Conservation (phyloP, 2,329 filamentous ascomycete genomes). For the Cercospora citrullina region DNA sequence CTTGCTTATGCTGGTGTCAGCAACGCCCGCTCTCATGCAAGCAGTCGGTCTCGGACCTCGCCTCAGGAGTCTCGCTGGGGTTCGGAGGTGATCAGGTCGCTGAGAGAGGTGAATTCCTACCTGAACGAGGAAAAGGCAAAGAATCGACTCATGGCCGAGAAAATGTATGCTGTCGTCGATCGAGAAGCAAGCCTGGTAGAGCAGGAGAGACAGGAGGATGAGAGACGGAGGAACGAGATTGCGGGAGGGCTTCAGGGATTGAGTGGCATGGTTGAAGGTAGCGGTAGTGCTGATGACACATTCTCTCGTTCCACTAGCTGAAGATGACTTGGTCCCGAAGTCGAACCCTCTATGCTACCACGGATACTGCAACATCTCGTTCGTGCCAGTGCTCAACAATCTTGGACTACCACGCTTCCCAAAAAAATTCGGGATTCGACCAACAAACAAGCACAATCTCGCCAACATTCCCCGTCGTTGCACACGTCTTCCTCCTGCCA, state of each 20-base stretch:
- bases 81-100: background rate
- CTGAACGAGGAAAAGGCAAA: conserved; percentile 34
- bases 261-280: conserved; percentile 9
- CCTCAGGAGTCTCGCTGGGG: background rate
- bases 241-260: conserved; percentile 2
- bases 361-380: background rate
- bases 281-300: background rate
- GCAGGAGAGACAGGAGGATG: conserved; percentile 37
- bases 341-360: background rate
- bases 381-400: background rate
- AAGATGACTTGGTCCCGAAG: background rate
- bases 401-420: background rate
- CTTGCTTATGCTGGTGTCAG: conserved; percentile 18
- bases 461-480: background rate
- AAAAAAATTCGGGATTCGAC: background rate
- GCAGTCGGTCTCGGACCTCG: background rate
- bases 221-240: background rate
- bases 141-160: conserved; percentile 39
- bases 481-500: background rate
- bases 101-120: background rate
- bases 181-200: conserved; percentile 49
- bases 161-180: conserved; percentile 52
- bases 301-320: background rate
- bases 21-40: conserved; percentile 18
- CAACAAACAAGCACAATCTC: background rate